Evolutionary conservation across 257 asterid species (phyloP).

Genomic region (Verbena officinalis): DNA sequence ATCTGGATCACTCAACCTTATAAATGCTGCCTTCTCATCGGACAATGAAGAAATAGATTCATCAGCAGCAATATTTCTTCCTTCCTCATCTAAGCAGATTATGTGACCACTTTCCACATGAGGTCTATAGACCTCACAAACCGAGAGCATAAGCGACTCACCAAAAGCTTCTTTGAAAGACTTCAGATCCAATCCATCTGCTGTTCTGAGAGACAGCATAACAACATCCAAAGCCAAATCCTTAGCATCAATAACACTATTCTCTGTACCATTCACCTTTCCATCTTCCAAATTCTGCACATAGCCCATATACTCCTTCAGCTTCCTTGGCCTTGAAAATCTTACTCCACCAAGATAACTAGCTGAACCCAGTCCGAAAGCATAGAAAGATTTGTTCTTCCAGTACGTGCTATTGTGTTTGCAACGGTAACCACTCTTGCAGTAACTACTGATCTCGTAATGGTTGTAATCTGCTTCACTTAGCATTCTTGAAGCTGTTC

Average conservation of each 20-base stretch:
- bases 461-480: slow-evolving; percentile 75
- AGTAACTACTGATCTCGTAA: slow-evolving; percentile 91
- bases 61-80: slow-evolving; percentile 46
- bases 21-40: slow-evolving; percentile 45
- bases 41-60: slow-evolving; percentile 40
- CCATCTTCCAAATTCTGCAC: slow-evolving; percentile 68
- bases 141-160: slow-evolving; percentile 44
- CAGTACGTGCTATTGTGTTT: slow-evolving; percentile 88
- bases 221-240: slow-evolving; percentile 76
- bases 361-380: slow-evolving; percentile 90
- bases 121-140: slow-evolving; percentile 61
- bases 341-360: slow-evolving; percentile 69
- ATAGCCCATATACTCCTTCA: slow-evolving; percentile 64
- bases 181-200: slow-evolving; percentile 80
- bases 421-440: slow-evolving; percentile 78
- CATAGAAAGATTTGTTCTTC: slow-evolving; percentile 77
- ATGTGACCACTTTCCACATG: slow-evolving; percentile 71
- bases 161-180: slow-evolving; percentile 70
- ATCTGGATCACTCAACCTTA: slow-evolving; percentile 87
- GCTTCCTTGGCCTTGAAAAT: slow-evolving; percentile 85
- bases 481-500: slow-evolving; percentile 77
- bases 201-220: slow-evolving; percentile 88
- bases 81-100: slow-evolving; percentile 53
- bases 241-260: slow-evolving; percentile 41
- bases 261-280: slow-evolving; percentile 15